Conservation (phyloP, 257 asterid species). For the Solanum boliviense region DNA sequence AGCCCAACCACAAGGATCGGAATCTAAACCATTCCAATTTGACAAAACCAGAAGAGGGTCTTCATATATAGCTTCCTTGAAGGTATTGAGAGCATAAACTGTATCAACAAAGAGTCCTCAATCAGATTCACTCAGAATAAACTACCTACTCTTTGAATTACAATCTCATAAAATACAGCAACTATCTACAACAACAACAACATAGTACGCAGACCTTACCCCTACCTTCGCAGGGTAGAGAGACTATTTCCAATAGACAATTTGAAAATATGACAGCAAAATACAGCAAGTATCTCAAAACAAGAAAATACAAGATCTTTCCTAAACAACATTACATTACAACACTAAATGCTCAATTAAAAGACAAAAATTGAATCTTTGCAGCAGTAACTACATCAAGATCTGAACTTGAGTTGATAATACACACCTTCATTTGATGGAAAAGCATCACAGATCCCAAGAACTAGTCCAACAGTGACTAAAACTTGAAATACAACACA, state of each 20-base stretch:
- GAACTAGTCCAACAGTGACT: conserved; percentile 27
- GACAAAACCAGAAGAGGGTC: conserved; percentile 76
- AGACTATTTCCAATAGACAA: neutral
- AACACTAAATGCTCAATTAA: neutral
- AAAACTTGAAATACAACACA: conserved; percentile 26
- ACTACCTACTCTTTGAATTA: neutral
- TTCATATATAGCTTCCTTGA: conserved; percentile 81
- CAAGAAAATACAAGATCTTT: neutral
- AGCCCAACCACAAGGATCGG: conserved; percentile 80
- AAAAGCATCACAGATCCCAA: conserved; percentile 35
- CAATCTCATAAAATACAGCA: neutral
- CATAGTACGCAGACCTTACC: neutral
- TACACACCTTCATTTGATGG: conserved; percentile 55
- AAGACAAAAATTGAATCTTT: neutral
- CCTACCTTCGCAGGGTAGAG: neutral
- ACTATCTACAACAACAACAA: neutral
- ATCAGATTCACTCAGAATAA: neutral
- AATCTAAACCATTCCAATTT: conserved; percentile 68
- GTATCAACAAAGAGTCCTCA: conserved; percentile 3
- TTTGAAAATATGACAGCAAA: neutral
- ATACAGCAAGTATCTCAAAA: neutral
- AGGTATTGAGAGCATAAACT: conserved; percentile 69
- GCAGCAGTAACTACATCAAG: conserved; percentile 18
- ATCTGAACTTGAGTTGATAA: conserved; percentile 20
- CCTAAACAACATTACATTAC: neutral